These are phyloP conservation scores for Petunia secreta DNA, from an alignment of 257 asterid species.

Conservation along the genomic window DNA sequence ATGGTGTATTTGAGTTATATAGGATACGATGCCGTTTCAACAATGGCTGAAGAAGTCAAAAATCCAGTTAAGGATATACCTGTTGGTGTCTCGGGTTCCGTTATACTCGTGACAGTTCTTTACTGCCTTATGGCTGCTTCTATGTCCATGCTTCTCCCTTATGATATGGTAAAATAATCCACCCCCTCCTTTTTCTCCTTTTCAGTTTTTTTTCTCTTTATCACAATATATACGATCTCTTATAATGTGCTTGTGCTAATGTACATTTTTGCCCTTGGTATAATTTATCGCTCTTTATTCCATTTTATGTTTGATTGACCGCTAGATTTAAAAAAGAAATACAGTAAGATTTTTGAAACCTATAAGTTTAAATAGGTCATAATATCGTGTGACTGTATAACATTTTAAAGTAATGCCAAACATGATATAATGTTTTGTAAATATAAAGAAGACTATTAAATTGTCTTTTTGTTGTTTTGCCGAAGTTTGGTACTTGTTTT, in stretches of 20 bases:
- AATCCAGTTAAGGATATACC: conserved; percentile 88
- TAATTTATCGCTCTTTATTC: background rate
- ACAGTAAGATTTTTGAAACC: too few species aligned
- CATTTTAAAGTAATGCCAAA: too few species aligned
- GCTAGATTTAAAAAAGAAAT: too few species aligned
- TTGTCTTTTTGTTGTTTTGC: too few species aligned
- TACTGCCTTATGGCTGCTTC: conserved; percentile 95
- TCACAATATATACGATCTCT: background rate
- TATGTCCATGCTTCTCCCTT: conserved; percentile 85
- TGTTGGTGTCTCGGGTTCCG: conserved; percentile 85
- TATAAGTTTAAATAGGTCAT: too few species aligned
- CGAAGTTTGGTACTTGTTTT: too few species aligned
- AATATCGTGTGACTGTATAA: too few species aligned
- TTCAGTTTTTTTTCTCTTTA: background rate
- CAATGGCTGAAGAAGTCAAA: conserved; percentile 93
- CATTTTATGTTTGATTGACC: too few species aligned
- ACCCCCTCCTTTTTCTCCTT: too few species aligned
- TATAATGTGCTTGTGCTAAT: background rate
- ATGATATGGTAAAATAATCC: conserved; percentile 62
- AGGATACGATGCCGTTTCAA: conserved; percentile 96
- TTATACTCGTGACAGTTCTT: conserved; percentile 73
- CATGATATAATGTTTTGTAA: too few species aligned
- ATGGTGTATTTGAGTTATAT: conserved; percentile 91
- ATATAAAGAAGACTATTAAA: too few species aligned
- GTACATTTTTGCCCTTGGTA: background rate